Evolutionary conservation across 345 rosid genomes (phyloP).

Genomic region (Boechera divaricarpa): DNA sequence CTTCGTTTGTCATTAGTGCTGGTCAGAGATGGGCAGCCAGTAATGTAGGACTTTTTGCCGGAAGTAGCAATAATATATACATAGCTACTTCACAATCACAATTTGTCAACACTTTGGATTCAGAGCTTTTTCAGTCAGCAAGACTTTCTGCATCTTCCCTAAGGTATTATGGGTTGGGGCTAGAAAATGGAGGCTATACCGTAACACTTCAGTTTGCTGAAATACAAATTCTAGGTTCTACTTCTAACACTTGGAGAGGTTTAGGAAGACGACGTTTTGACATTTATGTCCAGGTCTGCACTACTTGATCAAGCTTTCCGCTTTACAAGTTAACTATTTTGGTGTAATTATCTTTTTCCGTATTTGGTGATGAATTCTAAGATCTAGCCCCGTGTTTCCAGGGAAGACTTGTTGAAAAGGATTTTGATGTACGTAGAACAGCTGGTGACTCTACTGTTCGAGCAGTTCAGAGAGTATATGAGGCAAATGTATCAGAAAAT

Average conservation of each 20-base stretch:
- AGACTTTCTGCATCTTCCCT: constrained; percentile 44
- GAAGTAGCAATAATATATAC: constrained; percentile 41
- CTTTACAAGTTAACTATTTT: background rate
- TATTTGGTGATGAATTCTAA: constrained; percentile 22
- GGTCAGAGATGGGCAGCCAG: constrained; percentile 58
- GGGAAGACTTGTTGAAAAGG: constrained; percentile 50
- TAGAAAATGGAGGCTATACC: constrained; percentile 44
- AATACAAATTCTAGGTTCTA: constrained; percentile 42
- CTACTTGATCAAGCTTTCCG: background rate
- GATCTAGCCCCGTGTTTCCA: background rate
- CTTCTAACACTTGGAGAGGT: constrained; percentile 49
- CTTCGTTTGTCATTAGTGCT: constrained; percentile 53
- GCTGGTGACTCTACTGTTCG: constrained; percentile 47
- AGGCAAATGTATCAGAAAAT: constrained; percentile 37
- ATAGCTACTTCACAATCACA: constrained; percentile 29
- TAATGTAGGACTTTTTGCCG: constrained; percentile 50
- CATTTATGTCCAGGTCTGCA: constrained; percentile 53
- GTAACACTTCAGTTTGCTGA: constrained; percentile 57
- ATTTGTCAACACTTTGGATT: constrained; percentile 45
- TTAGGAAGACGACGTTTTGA: constrained; percentile 53
- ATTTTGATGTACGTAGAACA: constrained; percentile 53
- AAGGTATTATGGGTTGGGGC: constrained; percentile 43
- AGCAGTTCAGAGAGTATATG: constrained; percentile 37
- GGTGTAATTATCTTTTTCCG: too few species aligned
- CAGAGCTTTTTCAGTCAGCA: constrained; percentile 49